Evolutionary conservation across 495 filamentous ascomycete species (phyloP).

Genomic region (Neurospora sp.): DNA sequence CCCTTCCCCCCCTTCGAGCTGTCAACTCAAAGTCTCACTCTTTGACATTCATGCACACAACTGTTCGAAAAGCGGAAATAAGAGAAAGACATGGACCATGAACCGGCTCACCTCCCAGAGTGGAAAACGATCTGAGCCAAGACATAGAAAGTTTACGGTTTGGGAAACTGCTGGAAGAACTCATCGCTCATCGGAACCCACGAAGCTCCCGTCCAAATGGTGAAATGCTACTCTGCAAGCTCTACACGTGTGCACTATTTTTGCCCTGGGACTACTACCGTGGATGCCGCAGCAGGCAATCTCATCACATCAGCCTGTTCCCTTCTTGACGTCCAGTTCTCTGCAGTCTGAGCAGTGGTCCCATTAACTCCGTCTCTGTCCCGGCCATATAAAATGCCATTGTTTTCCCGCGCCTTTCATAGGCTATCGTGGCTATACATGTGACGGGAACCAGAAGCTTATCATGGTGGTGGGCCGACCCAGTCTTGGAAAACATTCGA

Average conservation of each 20-base stretch:
- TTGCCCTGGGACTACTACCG: neutral
- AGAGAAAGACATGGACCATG: neutral
- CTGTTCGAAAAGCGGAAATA: neutral
- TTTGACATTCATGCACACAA: slow-evolving; percentile 14
- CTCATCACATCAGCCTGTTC: neutral
- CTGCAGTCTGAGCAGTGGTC: neutral
- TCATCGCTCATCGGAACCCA: neutral
- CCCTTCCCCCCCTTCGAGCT: neutral
- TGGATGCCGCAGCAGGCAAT: neutral
- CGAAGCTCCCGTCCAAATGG: neutral
- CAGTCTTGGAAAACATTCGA: neutral
- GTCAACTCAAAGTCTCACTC: slow-evolving; percentile 12
- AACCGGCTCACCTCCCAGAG: neutral
- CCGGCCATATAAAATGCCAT: neutral
- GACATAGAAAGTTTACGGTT: neutral
- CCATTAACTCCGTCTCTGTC: neutral
- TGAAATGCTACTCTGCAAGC: neutral
- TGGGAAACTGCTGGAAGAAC: neutral
- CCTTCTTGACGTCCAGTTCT: neutral
- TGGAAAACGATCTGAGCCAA: neutral
- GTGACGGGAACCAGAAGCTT: neutral
- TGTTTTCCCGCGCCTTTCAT: neutral
- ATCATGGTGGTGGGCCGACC: neutral
- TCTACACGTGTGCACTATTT: neutral
- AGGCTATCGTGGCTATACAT: neutral